Evolutionary conservation across 371 early-diverging fungal genomes (phyloP).

Genomic region (Batkoa obscura): DNA sequence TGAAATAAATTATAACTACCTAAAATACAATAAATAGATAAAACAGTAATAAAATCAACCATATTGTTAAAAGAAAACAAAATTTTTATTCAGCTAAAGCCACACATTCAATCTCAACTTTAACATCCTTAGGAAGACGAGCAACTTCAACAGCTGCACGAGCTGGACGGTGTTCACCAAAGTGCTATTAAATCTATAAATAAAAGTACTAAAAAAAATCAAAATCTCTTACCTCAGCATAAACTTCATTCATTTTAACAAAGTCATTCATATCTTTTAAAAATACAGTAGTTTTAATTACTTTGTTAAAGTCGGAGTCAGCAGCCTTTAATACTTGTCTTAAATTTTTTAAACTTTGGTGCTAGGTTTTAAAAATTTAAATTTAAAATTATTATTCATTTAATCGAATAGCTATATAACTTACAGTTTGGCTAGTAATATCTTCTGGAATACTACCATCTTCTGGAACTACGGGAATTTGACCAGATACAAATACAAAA

Average conservation of each 20-base stretch:
- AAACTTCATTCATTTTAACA: slow-evolving; percentile 63
- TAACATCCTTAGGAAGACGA: slow-evolving; percentile 66
- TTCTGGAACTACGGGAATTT: slow-evolving; percentile 44
- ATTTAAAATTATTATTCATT: no score
- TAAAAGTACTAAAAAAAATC: neutral
- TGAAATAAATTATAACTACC: no score
- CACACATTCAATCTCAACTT: slow-evolving; percentile 82
- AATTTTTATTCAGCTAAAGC: no score
- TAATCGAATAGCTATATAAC: neutral
- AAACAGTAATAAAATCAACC: neutral
- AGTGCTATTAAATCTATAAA: slow-evolving; percentile 15
- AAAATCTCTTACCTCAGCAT: slow-evolving; percentile 26
- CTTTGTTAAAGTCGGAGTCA: slow-evolving; percentile 46
- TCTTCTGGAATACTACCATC: slow-evolving; percentile 30
- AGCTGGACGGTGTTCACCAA: slow-evolving; percentile 54
- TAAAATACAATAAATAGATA: no score
- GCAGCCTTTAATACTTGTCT: slow-evolving; percentile 53
- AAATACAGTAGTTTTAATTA: slow-evolving; percentile 85
- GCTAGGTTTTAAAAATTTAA: slow-evolving; percentile 9
- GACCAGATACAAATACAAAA: slow-evolving; percentile 22
- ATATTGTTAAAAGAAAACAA: neutral
- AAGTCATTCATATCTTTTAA: slow-evolving; percentile 80
- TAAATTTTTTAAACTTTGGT: slow-evolving; percentile 58
- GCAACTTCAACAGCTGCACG: slow-evolving; percentile 80
- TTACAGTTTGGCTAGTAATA: slow-evolving; percentile 39